Evolutionary conservation across 306 rosid genomes (phyloP).

Genomic region (Trichosanthes cucumerina): DNA sequence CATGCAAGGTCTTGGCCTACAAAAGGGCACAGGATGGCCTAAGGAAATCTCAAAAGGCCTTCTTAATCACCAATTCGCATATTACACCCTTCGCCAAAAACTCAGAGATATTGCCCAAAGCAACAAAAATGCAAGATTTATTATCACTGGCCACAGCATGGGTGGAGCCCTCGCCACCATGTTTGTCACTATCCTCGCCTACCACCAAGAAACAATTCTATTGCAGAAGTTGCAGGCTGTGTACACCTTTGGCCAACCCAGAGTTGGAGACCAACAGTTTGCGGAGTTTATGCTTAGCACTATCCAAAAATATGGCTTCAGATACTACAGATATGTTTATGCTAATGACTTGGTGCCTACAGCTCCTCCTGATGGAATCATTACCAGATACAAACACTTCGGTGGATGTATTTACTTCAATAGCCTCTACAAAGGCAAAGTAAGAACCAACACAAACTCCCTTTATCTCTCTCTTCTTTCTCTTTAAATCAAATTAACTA

Average conservation of each 20-base stretch:
- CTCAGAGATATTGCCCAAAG: conserved; percentile 23
- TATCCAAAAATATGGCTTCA: conserved; percentile 30
- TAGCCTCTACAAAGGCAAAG: conserved; percentile 52
- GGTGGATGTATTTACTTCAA: conserved; percentile 42
- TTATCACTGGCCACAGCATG: conserved; percentile 65
- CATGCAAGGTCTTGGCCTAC: conserved; percentile 47
- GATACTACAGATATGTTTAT: conserved; percentile 36
- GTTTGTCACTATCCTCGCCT: conserved; percentile 35
- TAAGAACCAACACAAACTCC: background rate
- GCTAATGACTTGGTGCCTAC: conserved; percentile 53
- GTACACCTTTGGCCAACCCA: conserved; percentile 76
- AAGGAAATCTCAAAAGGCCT: conserved; percentile 7
- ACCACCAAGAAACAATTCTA: conserved; percentile 45
- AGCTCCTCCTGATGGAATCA: conserved; percentile 50
- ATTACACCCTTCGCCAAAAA: conserved; percentile 38
- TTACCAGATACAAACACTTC: conserved; percentile 50
- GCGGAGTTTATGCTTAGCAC: conserved; percentile 44
- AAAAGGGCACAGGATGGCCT: conserved; percentile 43
- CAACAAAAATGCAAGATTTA: conserved; percentile 43
- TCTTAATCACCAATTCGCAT: conserved; percentile 24
- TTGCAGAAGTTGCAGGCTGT: conserved; percentile 55
- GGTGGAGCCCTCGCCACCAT: conserved; percentile 74
- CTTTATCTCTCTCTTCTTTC: too few relatives aligned
- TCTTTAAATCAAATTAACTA: too few relatives aligned
- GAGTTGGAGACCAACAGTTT: conserved; percentile 47